Conservation (phyloP, 2,329 filamentous ascomycete species). For the Microcyclosporella mali region DNA sequence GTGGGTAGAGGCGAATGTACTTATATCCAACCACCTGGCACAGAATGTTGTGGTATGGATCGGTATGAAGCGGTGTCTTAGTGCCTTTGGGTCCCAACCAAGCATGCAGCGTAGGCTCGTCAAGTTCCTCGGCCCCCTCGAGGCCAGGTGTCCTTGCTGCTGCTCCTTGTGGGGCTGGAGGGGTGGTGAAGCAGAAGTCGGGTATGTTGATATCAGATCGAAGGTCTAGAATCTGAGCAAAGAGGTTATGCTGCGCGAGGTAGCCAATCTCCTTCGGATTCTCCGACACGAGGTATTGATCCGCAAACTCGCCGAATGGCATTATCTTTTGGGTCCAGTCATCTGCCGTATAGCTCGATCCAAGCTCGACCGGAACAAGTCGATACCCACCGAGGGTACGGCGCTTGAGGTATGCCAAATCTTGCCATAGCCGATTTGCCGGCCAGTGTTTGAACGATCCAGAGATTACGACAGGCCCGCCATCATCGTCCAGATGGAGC, state of each 20-base stretch:
- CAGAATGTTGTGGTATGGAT: constrained; percentile 89
- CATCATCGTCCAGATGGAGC: constrained; percentile 19
- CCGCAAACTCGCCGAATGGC: constrained; percentile 65
- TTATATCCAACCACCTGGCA: constrained; percentile 85
- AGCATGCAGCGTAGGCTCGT: constrained; percentile 69
- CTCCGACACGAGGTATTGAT: constrained; percentile 49
- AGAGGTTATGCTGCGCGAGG: constrained; percentile 84
- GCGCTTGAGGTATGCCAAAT: constrained; percentile 65
- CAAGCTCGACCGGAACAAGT: constrained; percentile 61
- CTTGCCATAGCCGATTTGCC: constrained; percentile 68
- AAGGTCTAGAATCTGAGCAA: constrained; percentile 72
- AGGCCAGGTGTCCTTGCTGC: constrained; percentile 20
- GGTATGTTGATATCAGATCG: constrained; percentile 71
- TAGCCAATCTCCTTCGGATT: constrained; percentile 54
- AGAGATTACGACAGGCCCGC: constrained; percentile 61
- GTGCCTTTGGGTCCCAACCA: constrained; percentile 89
- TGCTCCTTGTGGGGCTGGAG: constrained; percentile 46
- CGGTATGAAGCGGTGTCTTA: constrained; percentile 87
- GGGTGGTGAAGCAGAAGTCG: constrained; percentile 73
- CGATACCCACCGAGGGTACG: constrained; percentile 70
- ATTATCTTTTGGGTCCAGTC: constrained; percentile 80
- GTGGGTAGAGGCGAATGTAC: constrained; percentile 83
- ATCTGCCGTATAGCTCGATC: constrained; percentile 78
- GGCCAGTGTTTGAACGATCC: constrained; percentile 67
- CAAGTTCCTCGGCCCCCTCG: constrained; percentile 22